These are phyloP conservation scores for Talaromyces sp. DNA, from an alignment of 2,329 filamentous ascomycete genomes.

Conservation along the genomic window DNA sequence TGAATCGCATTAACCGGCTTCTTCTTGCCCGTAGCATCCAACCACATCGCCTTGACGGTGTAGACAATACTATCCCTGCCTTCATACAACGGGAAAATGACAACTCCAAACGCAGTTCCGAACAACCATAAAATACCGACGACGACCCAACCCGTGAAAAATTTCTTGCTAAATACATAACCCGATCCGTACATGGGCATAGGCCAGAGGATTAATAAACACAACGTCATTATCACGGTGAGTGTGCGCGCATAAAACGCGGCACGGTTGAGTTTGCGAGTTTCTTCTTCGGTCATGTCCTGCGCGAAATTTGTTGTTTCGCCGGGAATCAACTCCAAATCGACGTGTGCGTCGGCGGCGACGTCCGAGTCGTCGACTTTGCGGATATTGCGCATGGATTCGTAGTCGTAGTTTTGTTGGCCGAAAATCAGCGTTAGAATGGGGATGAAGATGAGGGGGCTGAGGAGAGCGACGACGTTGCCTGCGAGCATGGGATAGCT, in stretches of 20 bases:
- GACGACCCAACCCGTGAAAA: constrained; percentile 79
- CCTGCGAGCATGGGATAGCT: constrained; percentile 79
- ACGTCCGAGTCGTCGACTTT: constrained; percentile 75
- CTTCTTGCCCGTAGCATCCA: constrained; percentile 55
- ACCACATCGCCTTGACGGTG: constrained; percentile 61
- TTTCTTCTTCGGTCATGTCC: constrained; percentile 40
- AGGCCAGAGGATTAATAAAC: constrained; percentile 79
- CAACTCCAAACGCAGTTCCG: constrained; percentile 68
- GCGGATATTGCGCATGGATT: constrained; percentile 76
- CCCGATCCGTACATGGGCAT: constrained; percentile 84
- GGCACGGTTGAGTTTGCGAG: constrained; percentile 53
- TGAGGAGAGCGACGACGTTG: constrained; percentile 78
- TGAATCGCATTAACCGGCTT: constrained; percentile 26
- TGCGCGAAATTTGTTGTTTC: constrained; percentile 35
- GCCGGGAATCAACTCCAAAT: constrained; percentile 64
- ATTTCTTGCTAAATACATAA: constrained; percentile 78
- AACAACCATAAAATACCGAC: constrained; percentile 81
- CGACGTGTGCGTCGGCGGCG: constrained; percentile 60
- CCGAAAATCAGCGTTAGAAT: constrained; percentile 70
- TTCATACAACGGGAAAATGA: constrained; percentile 78
- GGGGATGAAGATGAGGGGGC: constrained; percentile 71
- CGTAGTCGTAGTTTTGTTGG: constrained; percentile 80
- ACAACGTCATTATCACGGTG: constrained; percentile 65
- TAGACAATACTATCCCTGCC: constrained; percentile 65
- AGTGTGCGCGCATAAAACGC: constrained; percentile 56